Percentiles rank a stretch among this genome's conserved stretches.
Evolutionary conservation across 768 basidiomycete genomes (phyloP).

Genomic region (Lentinula detonsa): DNA sequence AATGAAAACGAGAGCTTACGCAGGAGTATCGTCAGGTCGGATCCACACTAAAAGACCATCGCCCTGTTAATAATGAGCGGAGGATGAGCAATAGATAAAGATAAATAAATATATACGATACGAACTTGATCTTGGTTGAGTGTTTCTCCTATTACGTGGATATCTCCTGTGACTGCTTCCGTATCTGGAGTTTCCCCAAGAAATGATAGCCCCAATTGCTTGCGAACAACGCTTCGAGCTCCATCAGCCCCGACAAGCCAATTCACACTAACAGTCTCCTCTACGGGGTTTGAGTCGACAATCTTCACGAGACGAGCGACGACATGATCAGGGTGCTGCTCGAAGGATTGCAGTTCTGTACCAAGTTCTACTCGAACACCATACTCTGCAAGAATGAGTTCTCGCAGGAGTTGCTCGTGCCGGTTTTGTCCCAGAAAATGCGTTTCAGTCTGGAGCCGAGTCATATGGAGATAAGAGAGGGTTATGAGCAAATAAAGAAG

Average conservation of each 20-base stretch:
- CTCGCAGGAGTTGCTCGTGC: slow-evolving; percentile 24
- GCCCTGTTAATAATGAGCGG: background rate
- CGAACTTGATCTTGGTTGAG: slow-evolving; percentile 13
- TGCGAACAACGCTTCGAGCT: slow-evolving; percentile 30
- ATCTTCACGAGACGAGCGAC: slow-evolving; percentile 18
- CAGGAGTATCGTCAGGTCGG: background rate
- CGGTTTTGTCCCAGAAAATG: slow-evolving; percentile 18
- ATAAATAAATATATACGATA: background rate
- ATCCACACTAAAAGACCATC: background rate
- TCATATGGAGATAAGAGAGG: background rate
- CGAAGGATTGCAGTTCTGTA: slow-evolving; percentile 26
- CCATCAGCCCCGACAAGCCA: slow-evolving; percentile 39
- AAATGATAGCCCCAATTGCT: slow-evolving; percentile 33
- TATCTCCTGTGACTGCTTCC: slow-evolving; percentile 26
- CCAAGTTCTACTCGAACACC: slow-evolving; percentile 26
- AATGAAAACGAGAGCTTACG: background rate
- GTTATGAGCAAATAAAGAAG: background rate
- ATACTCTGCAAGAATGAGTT: slow-evolving; percentile 15
- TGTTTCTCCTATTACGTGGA: slow-evolving; percentile 13
- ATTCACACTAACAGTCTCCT: slow-evolving; percentile 20
- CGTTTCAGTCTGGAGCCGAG: slow-evolving; percentile 11
- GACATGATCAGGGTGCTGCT: slow-evolving; percentile 25
- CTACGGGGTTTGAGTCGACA: slow-evolving; percentile 13
- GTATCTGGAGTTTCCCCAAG: slow-evolving; percentile 30
- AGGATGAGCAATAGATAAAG: slow-evolving; percentile 7